These are phyloP conservation scores for Phytophthora lateralis DNA, from an alignment of 352 stramenopile species.

Conservation along the genomic window DNA sequence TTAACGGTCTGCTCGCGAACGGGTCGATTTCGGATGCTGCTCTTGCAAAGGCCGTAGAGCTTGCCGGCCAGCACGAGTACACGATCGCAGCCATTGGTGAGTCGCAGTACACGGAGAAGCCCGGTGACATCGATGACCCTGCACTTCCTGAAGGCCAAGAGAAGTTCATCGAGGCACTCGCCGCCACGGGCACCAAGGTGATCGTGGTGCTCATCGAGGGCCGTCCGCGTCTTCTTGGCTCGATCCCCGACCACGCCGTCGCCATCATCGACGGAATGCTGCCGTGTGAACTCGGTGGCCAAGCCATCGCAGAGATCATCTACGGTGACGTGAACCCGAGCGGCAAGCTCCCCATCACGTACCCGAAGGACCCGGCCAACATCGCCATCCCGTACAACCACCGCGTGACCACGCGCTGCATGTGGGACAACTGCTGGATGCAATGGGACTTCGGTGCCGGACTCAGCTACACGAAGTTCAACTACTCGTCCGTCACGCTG, in stretches of 20 bases:
- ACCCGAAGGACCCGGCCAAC: conserved; percentile 63
- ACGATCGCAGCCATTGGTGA: conserved; percentile 80
- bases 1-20: conserved; percentile 51
- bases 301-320: conserved; percentile 84
- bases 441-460: conserved; percentile 73
- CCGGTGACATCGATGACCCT: conserved; percentile 77
- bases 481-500: conserved; percentile 53
- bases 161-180: conserved; percentile 69
- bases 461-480: conserved; percentile 78
- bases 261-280: conserved; percentile 82
- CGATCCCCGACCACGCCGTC: conserved; percentile 48
- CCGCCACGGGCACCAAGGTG: conserved; percentile 64
- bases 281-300: conserved; percentile 71
- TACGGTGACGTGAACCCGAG: conserved; percentile 81
- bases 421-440: conserved; percentile 50
- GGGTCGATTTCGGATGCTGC: conserved; percentile 47
- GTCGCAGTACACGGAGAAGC: conserved; percentile 77
- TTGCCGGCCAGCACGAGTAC: conserved; percentile 51
- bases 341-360: conserved; percentile 81
- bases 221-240: conserved; percentile 70
- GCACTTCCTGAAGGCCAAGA: conserved; percentile 61
- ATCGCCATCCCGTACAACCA: conserved; percentile 77
- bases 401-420: conserved; percentile 51
- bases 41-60: conserved; percentile 46
- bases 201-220: conserved; percentile 78